Evolutionary conservation across 1,284 basidiomycete genomes (phyloP), one percentile per base, ranked within the genome.

Genomic region (Coniferiporia sulphurascens): DNA sequence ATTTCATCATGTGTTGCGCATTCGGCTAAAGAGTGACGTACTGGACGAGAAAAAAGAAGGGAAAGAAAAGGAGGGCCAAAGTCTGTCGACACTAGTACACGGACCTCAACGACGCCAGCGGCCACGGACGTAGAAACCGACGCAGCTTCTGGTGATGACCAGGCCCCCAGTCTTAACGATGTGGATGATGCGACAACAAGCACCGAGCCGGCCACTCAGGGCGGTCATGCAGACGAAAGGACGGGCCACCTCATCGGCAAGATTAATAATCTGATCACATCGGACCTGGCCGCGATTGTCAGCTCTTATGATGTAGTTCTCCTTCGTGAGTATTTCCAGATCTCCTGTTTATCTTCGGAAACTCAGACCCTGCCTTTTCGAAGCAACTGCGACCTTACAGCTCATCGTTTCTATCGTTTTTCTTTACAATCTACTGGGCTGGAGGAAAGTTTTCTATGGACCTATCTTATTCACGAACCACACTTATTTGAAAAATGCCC

Each of bases 1-100:
- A 2, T 84, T 85, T 67, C 78, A 82, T 61, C 82, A 84, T 59
- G 72, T 82, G 1, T 73, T 86, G 13, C 75, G 81, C 12, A 77
- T 85, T 22, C 76, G 83, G 27, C 75, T 84, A 70, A 76, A 75
- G 44, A 53, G 51, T 22, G 56, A 57, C 35, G 38, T 46, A n/a
- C 35, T 60, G 12, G 52, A 60, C 21, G 36, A 53, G 19, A 17
- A 38, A 13, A 44, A 48, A 8, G 43, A 56, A 32, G 21, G 32
- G 7, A 49, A 52, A n/a, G 46, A 34, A 8, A 52, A 57, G 19
- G 36, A 61, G n/a, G 34, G 7, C 27, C 27, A 1, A 22, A 15
- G 32, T 35, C 49, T 12, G 43, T 3, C 4, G 50, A 57, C 3
- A 17, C 44, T 19, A 54, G 36, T 38, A 49, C 60, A 34, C 44